These are phyloP conservation scores for Macadamia integrifolia DNA, from an alignment of 164 flowering plant genomes.

Conservation along the genomic window DNA sequence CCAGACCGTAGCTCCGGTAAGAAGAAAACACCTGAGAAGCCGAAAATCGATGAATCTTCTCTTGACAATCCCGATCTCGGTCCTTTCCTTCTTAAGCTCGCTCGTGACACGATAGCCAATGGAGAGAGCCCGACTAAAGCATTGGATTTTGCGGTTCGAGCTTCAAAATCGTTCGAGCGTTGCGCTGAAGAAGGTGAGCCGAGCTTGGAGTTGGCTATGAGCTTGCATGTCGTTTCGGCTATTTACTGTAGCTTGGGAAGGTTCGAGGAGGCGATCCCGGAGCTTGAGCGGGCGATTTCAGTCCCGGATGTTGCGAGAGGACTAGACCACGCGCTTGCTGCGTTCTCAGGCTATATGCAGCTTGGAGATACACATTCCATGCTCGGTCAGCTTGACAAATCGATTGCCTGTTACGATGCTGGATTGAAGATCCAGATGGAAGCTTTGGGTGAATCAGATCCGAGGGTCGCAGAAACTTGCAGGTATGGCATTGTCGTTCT, in stretches of 20 bases:
- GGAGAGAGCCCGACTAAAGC: slow-evolving; percentile 93
- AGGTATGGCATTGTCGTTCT: neutral
- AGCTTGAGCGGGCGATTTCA: slow-evolving; percentile 2
- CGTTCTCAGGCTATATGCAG: slow-evolving; percentile 10
- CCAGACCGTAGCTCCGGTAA: slow-evolving; percentile 49
- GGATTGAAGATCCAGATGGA: slow-evolving; percentile 9
- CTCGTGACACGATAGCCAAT: slow-evolving; percentile 82
- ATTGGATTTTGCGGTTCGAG: slow-evolving; percentile 78
- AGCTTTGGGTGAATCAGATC: slow-evolving; percentile 8
- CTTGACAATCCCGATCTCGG: slow-evolving; percentile 98
- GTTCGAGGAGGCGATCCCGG: slow-evolving; percentile 9
- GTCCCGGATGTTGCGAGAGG: slow-evolving; percentile 6
- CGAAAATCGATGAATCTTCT: slow-evolving; percentile 44
- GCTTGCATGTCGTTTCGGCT: slow-evolving; percentile 8
- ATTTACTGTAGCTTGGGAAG: slow-evolving; percentile 5
- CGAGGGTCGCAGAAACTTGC: slow-evolving; percentile 11
- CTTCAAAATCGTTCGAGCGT: slow-evolving; percentile 34
- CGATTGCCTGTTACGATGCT: neutral
- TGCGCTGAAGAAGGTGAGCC: slow-evolving; percentile 6
- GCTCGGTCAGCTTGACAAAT: slow-evolving; percentile 6
- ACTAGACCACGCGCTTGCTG: slow-evolving; percentile 4
- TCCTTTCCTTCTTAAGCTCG: slow-evolving; percentile 84
- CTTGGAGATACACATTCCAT: slow-evolving; percentile 3
- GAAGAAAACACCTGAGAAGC: slow-evolving; percentile 37
- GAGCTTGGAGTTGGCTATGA: slow-evolving; percentile 2